Evolutionary conservation across 768 basidiomycete genomes (phyloP).

Genomic region (Boletus rubroflammeus): DNA sequence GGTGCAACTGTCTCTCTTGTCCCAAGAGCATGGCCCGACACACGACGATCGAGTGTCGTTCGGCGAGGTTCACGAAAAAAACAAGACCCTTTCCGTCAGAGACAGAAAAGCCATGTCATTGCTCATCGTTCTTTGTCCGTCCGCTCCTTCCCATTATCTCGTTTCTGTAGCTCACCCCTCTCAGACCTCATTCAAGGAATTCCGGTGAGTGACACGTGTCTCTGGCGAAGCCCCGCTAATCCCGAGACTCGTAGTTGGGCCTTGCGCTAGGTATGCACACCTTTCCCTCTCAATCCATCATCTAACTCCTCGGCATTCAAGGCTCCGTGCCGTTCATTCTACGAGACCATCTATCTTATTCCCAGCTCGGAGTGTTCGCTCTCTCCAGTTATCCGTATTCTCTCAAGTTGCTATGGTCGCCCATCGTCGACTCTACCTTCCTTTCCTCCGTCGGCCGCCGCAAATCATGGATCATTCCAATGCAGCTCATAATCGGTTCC

Average conservation of each 20-base stretch:
- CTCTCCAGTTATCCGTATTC: constrained; percentile 94
- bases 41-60: constrained; percentile 34
- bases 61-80: constrained; percentile 30
- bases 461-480: constrained; percentile 99
- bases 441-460: constrained; percentile 81
- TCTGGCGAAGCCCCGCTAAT: constrained; percentile 11
- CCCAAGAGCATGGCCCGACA: constrained; percentile 49
- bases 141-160: constrained; percentile 1
- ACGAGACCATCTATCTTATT: constrained; percentile 93
- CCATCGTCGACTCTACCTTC: constrained; percentile 92
- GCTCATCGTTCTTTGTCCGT: constrained; percentile 84
- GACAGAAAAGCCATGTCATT: constrained; percentile 85
- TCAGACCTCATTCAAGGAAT: constrained; percentile 83
- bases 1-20: constrained; percentile 58
- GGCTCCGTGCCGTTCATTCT: constrained; percentile 97
- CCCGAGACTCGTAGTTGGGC: constrained; percentile 51
- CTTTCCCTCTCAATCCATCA: background rate
- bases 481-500: constrained; percentile 85
- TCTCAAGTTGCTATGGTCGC: constrained; percentile 95
- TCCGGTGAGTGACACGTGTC: constrained; percentile 55
- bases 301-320: constrained; percentile 26
- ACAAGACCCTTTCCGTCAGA: constrained; percentile 58
- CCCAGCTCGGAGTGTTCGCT: constrained; percentile 92
- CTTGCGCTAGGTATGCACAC: constrained; percentile 71
- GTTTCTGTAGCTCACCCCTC: constrained; percentile 15